Base-by-base conservation (phyloP, 208 protist species). In the Strigomonas oncopelti region DNA sequence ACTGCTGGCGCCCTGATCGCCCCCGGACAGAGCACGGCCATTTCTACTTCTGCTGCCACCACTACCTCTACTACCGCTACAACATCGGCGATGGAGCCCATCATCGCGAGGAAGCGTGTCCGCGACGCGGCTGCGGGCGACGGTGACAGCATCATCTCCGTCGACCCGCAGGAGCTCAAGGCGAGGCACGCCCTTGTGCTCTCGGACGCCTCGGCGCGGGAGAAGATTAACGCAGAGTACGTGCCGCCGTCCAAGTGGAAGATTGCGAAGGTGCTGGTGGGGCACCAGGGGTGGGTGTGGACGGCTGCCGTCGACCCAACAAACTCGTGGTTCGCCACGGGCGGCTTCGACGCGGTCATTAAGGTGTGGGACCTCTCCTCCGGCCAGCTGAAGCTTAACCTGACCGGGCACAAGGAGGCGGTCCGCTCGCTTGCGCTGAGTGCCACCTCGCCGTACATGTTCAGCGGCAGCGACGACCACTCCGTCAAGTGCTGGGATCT, bases 321-420 rank as follows among this genome's bases (percentile, higher is more conserved):
- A n/a, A 99, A 99, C 84, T 88, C 99, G 75, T 99, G 98, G 98
- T 99, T 99, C 78, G 94, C 85, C 34, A 99, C 98, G 0, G 98
- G 98, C 48, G 91, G 96, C 29, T 94, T 89, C n/a, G 99, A 99
- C 74, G 82, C 94, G 22, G 98, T 98, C 1, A 98, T 99, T 65
- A 99, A 99, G 72, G 83, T 99, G 5, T 99, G 98, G 98, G 97
- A 99, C 74, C 72, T 99, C 8, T 94, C 97, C 13, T 92, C 85
- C 5, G 97, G 97, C 9, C 82, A 73, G 29, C 85, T 99, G n/a
- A 98, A 98, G 75, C 76, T 99, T 20, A 99, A 99, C 48, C 84
- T 99, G 7, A 99, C 98, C 5, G 98, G 98, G 16, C 99, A 99
- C 76, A 97, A 98, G 74, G 94, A 91, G 60, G 78, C 77, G 28